Base-by-base conservation (phyloP, 2,329 filamentous ascomycete species). In the Bisporella sp. region DNA sequence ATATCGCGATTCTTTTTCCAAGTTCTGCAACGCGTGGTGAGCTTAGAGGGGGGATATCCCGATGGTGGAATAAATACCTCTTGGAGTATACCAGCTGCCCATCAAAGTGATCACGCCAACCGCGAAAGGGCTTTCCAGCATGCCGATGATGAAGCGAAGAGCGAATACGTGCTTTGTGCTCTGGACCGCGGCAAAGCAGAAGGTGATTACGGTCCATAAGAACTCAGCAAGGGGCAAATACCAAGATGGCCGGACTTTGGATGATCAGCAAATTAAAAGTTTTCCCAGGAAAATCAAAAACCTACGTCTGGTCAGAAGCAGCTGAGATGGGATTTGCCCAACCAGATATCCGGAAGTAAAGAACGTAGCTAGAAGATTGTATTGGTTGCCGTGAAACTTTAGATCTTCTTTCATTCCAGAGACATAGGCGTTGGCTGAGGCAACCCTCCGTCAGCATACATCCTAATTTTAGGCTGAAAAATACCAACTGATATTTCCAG, bases 271-370 rank as follows among this genome's bases (percentile, higher is more conserved):
- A 21, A 21, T 21, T 21, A 21, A 21, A 21, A 3, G n/a, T n/a
- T 21, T 21, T 21, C 21, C 21, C 21, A 21, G 21, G 21, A 21
- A 21, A 21, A 21, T 21, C 21, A 21, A 21, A 21, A 21, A 21
- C 21, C 21, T 21, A 21, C 21, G 21, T 3, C 21, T 66, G 1
- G 66, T 71, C 55, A 69, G 64, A 51, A 71, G 64, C 37, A 72
- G 51, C 37, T 69, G 71, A 5, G 65, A 67, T 2, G 69, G 67
- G 40, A 67, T 63, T 37, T 71, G 64, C 0, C 69, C 67, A 64
- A 84, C 68, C 0, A 79, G 75, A 55, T 84, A 84, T 6, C 81
- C 81, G 0, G 78, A 71, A n/a, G 65, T 70, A 60, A 70, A 73
- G 50, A 66, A 68, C 4, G 69, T 63, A 40, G 71, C 71, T 46